Conservation (phyloP, 1,284 basidiomycete genomes). For the Termitomyces sp. region DNA sequence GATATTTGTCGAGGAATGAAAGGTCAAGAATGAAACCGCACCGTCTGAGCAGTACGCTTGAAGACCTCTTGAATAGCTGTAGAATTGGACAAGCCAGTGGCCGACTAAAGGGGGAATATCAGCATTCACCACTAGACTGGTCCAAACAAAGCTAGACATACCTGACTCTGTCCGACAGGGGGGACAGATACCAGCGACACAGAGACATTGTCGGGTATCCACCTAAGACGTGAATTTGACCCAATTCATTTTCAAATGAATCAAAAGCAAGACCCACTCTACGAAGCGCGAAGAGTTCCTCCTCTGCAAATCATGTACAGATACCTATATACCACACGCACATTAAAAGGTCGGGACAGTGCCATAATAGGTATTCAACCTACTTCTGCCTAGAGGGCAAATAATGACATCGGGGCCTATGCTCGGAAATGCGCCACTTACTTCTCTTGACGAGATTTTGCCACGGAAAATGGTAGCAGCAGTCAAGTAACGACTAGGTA, state of each 20-base stretch:
- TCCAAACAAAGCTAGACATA: constrained; percentile 23
- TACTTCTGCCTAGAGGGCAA: constrained; percentile 48
- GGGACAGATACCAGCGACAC: constrained; percentile 80
- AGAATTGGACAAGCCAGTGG: constrained; percentile 78
- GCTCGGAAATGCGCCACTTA: constrained; percentile 32
- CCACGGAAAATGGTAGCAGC: constrained; percentile 88
- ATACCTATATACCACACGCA: constrained; percentile 28
- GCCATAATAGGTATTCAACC: constrained; percentile 23
- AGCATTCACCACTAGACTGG: not conserved
- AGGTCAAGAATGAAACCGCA: constrained; percentile 21
- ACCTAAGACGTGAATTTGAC: constrained; percentile 37
- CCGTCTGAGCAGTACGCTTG: constrained; percentile 70
- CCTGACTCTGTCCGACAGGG: constrained; percentile 73
- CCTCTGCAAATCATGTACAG: constrained; percentile 52
- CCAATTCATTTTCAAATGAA: not conserved
- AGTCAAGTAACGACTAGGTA: constrained; percentile 72
- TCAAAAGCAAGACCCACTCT: constrained; percentile 44
- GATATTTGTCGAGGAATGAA: too few species aligned
- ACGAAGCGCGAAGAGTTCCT: constrained; percentile 76
- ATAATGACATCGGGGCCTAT: constrained; percentile 31
- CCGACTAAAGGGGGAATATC: constrained; percentile 44
- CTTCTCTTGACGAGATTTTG: constrained; percentile 75
- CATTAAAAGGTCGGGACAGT: constrained; percentile 9
- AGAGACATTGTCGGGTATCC: constrained; percentile 84
- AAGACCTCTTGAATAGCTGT: constrained; percentile 90